phyloP scores from a whole-genome alignment of 345 rosid genomes.

The Eucalyptus polyanthemos region DNA sequence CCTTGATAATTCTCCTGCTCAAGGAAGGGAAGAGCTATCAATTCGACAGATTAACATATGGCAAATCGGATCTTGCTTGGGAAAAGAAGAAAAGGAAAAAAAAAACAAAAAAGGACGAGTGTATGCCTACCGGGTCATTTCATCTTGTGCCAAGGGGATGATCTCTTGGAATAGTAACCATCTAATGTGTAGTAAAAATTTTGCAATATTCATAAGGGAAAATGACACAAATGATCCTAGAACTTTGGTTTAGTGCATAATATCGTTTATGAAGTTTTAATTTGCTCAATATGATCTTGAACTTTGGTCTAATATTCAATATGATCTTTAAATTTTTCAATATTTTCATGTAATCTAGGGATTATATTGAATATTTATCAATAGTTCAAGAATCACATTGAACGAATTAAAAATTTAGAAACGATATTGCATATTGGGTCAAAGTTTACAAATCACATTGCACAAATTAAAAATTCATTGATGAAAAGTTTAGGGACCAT shows the following conservation, averaged over 20 bases:
- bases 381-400: background rate
- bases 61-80: background rate
- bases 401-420: no score
- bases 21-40: background rate
- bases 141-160: accelerated
- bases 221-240: background rate
- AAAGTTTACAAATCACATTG: no score
- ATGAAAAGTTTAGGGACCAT: background rate
- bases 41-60: background rate
- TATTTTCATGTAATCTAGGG: background rate
- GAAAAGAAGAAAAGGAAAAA: no score
- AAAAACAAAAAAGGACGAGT: background rate
- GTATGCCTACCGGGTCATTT: accelerated
- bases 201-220: background rate
- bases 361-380: no score
- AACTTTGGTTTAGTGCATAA: background rate
- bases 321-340: no score
- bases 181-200: no score
- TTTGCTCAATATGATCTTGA: background rate
- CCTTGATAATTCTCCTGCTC: no score
- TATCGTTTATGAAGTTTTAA: no score
- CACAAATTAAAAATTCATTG: no score
- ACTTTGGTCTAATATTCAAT: no score
- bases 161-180: no score
- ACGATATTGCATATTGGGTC: accelerated